Percentiles rank a stretch among this genome's conserved stretches.
These are phyloP conservation scores for Sporothrix schenckii DNA, from an alignment of 2,329 filamentous ascomycete species.

Conservation along the genomic window DNA sequence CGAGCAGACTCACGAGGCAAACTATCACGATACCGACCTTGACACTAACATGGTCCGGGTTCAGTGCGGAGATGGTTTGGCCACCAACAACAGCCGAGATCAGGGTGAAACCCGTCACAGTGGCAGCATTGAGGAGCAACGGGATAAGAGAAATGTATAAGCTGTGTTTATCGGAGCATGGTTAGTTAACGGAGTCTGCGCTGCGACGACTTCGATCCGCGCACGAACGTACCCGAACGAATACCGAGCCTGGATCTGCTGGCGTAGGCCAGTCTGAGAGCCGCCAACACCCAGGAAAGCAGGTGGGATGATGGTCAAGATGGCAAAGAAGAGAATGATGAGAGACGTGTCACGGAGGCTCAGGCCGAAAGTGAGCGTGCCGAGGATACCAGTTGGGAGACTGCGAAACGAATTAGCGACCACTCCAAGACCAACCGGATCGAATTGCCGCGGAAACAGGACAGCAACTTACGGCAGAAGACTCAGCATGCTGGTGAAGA, in stretches of 20 bases:
- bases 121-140: slow-evolving; percentile 59
- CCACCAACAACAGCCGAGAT: slow-evolving; percentile 61
- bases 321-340: slow-evolving; percentile 61
- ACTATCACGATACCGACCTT: slow-evolving; percentile 62
- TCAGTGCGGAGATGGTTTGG: slow-evolving; percentile 54
- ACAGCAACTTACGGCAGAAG: slow-evolving; percentile 57
- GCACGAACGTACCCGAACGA: slow-evolving; percentile 55
- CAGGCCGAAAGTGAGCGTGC: slow-evolving; percentile 57
- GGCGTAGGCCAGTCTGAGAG: slow-evolving; percentile 60
- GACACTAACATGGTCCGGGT: slow-evolving; percentile 51
- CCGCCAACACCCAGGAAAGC: slow-evolving; percentile 60
- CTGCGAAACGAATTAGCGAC: slow-evolving; percentile 40
- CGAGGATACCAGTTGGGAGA: slow-evolving; percentile 62
- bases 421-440: background rate
- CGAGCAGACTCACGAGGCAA: slow-evolving; percentile 55
- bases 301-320: slow-evolving; percentile 57
- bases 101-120: slow-evolving; percentile 61
- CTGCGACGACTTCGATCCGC: background rate
- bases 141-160: slow-evolving; percentile 56
- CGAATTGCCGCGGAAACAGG: too few species aligned
- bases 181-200: background rate
- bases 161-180: slow-evolving; percentile 36
- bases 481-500: slow-evolving; percentile 61
- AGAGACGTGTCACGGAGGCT: slow-evolving; percentile 59
- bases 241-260: slow-evolving; percentile 64